Conservation (phyloP, 2,329 filamentous ascomycete genomes). For the Sporothrix variecibatus region DNA sequence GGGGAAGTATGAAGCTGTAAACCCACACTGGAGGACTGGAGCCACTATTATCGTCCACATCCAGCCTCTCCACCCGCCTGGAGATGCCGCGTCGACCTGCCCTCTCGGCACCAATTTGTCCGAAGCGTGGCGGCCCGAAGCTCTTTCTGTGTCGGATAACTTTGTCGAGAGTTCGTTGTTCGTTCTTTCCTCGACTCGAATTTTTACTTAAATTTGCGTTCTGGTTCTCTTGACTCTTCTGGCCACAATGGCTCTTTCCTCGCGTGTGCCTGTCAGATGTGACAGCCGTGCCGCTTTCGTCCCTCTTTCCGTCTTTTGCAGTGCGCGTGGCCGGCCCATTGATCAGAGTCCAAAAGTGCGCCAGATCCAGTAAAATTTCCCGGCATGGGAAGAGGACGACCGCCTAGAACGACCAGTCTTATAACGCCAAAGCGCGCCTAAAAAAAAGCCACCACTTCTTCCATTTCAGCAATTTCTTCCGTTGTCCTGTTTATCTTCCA, state of each 20-base stretch:
- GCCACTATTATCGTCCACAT: not conserved
- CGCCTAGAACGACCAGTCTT: not conserved
- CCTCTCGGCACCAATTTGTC: constrained; percentile 19
- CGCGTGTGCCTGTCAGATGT: not conserved
- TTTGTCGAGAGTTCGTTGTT: not conserved
- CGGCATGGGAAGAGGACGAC: not conserved
- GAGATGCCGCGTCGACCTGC: not conserved
- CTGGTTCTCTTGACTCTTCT: not conserved
- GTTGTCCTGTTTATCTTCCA: not conserved
- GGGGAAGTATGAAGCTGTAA: not conserved
- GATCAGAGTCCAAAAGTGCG: not conserved
- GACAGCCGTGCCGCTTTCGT: not conserved
- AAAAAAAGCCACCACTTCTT: not conserved
- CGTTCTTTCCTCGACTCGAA: not conserved
- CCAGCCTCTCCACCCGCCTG: not conserved
- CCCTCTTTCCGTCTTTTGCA: not conserved
- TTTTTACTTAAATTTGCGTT: not conserved
- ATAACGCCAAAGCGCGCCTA: not conserved
- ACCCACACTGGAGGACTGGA: not conserved
- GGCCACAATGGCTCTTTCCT: not conserved
- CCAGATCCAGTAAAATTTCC: constrained; percentile 15
- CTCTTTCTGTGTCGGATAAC: not conserved
- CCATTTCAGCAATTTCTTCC: constrained; percentile 7
- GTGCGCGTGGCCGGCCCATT: not conserved
- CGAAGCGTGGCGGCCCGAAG: constrained; percentile 3